phyloP scores from a whole-genome alignment of 352 stramenopile species.

The Globisporangium splendens region DNA sequence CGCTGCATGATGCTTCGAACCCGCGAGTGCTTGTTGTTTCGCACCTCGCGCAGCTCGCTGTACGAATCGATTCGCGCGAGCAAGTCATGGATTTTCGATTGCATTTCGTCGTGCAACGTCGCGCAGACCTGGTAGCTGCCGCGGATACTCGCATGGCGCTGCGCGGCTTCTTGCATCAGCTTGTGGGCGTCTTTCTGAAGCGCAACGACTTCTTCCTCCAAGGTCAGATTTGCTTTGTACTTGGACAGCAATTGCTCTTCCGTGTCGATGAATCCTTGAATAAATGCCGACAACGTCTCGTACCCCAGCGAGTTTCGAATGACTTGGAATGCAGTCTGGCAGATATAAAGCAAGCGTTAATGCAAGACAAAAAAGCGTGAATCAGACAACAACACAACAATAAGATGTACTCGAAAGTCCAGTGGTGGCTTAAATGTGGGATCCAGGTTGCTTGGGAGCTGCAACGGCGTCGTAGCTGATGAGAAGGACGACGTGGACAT shows the following conservation, averaged over 20 bases:
- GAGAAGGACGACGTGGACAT: not conserved
- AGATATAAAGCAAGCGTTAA: conserved; percentile 1
- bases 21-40: conserved; percentile 45
- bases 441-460: not conserved
- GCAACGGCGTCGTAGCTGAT: not conserved
- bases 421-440: not conserved
- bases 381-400: not conserved
- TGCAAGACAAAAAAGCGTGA: not conserved
- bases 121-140: conserved; percentile 27
- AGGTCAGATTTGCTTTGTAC: conserved; percentile 48
- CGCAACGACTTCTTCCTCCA: conserved; percentile 43
- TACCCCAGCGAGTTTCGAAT: conserved; percentile 43
- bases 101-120: conserved; percentile 36
- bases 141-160: conserved; percentile 31
- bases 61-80: conserved; percentile 35
- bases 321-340: conserved; percentile 42
- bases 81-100: conserved; percentile 23
- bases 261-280: conserved; percentile 41
- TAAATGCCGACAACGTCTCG: conserved; percentile 27
- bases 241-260: conserved; percentile 67
- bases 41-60: conserved; percentile 45
- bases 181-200: conserved; percentile 31
- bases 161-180: conserved; percentile 25
- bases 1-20: conserved; percentile 51
- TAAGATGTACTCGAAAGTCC: conserved; percentile 14